A percentile compares a stretch with the other conserved stretches of the same genome.
phyloP scores from a whole-genome alignment of 441 rosid genomes.

The Dalechampia spathulata region DNA sequence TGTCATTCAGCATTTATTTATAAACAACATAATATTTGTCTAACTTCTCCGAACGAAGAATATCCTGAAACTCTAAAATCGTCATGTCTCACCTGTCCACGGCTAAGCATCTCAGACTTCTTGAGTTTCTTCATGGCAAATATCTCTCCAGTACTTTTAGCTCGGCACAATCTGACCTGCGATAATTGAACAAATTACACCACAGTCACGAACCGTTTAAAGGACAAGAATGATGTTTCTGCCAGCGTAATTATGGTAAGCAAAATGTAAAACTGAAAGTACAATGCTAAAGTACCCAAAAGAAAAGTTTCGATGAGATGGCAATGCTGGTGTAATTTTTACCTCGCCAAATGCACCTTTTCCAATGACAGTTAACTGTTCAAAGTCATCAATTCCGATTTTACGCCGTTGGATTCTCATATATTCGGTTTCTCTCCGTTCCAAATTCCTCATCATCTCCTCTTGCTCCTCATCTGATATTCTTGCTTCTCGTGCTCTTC shows the following conservation, averaged over 20 bases:
- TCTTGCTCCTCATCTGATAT: slow-evolving; percentile 76
- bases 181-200: too few species aligned
- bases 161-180: slow-evolving; percentile 84
- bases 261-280: too few species aligned
- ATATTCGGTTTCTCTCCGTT: slow-evolving; percentile 79
- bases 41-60: too few species aligned
- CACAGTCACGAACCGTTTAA: too few species aligned
- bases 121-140: slow-evolving; percentile 91
- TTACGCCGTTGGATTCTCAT: slow-evolving; percentile 95
- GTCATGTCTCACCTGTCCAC: slow-evolving; percentile 73
- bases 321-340: too few species aligned
- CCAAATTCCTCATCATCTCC: slow-evolving; percentile 84
- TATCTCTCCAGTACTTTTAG: slow-evolving; percentile 72
- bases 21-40: too few species aligned
- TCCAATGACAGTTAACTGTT: slow-evolving; percentile 75
- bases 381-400: slow-evolving; percentile 86
- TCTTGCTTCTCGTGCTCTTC: slow-evolving; percentile 81
- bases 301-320: not conserved
- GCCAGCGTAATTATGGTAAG: too few species aligned
- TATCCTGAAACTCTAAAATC: slow-evolving; percentile 2
- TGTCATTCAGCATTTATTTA: too few species aligned
- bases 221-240: too few species aligned
- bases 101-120: slow-evolving; percentile 95
- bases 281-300: too few species aligned
- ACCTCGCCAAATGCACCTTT: slow-evolving; percentile 99